Evolutionary conservation across 495 filamentous ascomycete genomes (phyloP).

Genomic region (Pseudomonodictys pantanalensis): DNA sequence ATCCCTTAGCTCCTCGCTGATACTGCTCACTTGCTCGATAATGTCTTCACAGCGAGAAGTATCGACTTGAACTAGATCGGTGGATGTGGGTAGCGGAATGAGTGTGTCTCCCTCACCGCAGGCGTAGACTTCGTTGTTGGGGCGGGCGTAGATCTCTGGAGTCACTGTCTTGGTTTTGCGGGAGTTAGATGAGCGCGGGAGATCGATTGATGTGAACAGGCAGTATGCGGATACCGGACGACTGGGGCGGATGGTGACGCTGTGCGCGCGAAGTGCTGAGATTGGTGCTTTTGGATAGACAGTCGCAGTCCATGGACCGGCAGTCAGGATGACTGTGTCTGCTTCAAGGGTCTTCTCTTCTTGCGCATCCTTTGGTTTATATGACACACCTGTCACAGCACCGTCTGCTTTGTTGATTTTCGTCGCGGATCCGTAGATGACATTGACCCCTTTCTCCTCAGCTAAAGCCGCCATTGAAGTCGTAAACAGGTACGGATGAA

Average conservation of each 20-base stretch:
- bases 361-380: slow-evolving; percentile 62
- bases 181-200: slow-evolving; percentile 51
- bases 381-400: slow-evolving; percentile 67
- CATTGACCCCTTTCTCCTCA: slow-evolving; percentile 66
- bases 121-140: slow-evolving; percentile 84
- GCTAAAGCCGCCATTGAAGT: slow-evolving; percentile 81
- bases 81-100: slow-evolving; percentile 71
- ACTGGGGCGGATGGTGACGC: slow-evolving; percentile 74
- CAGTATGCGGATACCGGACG: slow-evolving; percentile 80
- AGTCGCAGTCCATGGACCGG: slow-evolving; percentile 83
- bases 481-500: slow-evolving; percentile 91
- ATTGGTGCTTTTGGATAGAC: slow-evolving; percentile 77
- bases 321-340: slow-evolving; percentile 77
- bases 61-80: slow-evolving; percentile 76
- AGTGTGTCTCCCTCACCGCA: slow-evolving; percentile 84
- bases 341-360: slow-evolving; percentile 62
- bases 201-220: slow-evolving; percentile 83
- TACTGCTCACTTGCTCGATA: slow-evolving; percentile 71
- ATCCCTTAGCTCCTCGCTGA: slow-evolving; percentile 71
- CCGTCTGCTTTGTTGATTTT: slow-evolving; percentile 54
- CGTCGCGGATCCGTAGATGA: slow-evolving; percentile 65
- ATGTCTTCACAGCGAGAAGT: slow-evolving; percentile 80
- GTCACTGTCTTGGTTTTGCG: slow-evolving; percentile 56
- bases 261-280: slow-evolving; percentile 79
- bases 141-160: slow-evolving; percentile 92